phyloP scores from a whole-genome alignment of 2,329 filamentous ascomycete genomes.

The Colletotrichum lindemuthianum region DNA sequence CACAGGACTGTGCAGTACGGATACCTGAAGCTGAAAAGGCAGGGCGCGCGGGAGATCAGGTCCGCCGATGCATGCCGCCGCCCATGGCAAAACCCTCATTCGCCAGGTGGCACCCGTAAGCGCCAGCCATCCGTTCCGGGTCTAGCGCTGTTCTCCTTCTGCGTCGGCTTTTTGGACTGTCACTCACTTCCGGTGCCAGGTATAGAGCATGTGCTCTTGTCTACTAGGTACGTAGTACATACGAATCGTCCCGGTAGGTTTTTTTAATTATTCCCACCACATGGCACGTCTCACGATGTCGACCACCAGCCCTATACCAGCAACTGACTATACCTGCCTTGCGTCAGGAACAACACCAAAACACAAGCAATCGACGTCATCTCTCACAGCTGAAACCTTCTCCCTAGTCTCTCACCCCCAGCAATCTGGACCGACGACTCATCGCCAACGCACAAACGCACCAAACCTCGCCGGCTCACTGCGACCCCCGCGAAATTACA shows the following conservation, averaged over 20 bases:
- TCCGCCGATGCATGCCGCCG: constrained; percentile 17
- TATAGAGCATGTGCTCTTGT: too few species aligned
- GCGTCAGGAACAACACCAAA: not conserved
- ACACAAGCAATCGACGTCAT: constrained; percentile 10
- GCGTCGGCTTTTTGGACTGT: not conserved
- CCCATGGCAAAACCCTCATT: constrained; percentile 6
- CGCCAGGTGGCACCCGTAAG: constrained; percentile 8
- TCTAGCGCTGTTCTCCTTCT: not conserved
- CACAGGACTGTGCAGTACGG: too few species aligned
- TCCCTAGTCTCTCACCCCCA: not conserved
- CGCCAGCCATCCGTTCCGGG: constrained; percentile 8
- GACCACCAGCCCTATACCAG: not conserved
- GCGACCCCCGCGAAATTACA: not conserved
- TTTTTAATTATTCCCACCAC: not conserved
- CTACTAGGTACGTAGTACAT: too few species aligned
- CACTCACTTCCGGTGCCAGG: not conserved
- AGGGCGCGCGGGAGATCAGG: not conserved
- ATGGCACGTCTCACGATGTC: too few species aligned
- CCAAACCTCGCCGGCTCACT: not conserved
- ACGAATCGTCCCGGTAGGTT: not conserved
- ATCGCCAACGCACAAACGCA: not conserved
- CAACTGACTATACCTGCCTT: not conserved
- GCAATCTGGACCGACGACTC: not conserved
- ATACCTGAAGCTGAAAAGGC: too few species aligned
- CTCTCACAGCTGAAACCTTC: constrained; percentile 19